Conservation (phyloP, 306 rosid species). For the Ziziphus jujuba region DNA sequence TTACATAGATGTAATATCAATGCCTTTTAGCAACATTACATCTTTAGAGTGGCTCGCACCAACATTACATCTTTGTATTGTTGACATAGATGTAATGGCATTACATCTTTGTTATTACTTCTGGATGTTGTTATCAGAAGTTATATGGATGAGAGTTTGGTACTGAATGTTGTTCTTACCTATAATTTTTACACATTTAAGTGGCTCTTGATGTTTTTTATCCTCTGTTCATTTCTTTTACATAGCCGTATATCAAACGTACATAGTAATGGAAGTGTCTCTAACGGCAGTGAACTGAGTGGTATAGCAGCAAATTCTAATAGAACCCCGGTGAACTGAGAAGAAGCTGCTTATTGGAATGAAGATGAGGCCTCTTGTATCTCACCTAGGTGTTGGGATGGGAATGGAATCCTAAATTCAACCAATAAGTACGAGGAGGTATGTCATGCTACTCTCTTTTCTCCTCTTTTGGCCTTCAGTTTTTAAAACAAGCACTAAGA, state of each 20-base stretch:
- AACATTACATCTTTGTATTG: no score
- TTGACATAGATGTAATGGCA: no score
- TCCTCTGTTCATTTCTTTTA: not conserved
- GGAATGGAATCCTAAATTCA: constrained; percentile 89
- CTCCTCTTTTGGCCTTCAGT: constrained; percentile 1
- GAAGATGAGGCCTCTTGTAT: constrained; percentile 51
- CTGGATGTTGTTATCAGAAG: no score
- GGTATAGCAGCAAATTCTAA: constrained; percentile 26
- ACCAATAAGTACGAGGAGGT: constrained; percentile 94
- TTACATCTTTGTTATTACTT: no score
- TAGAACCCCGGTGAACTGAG: constrained; percentile 63
- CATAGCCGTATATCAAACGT: constrained; percentile 37
- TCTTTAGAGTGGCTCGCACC: no score
- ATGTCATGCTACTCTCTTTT: constrained; percentile 15
- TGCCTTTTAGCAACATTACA: no score
- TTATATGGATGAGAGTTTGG: not conserved
- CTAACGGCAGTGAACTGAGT: constrained; percentile 25
- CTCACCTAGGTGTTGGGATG: constrained; percentile 75
- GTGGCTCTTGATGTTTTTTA: constrained; percentile 1
- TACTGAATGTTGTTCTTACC: no score
- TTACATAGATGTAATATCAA: no score
- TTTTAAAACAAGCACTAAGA: constrained; percentile 12
- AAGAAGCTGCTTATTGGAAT: constrained; percentile 76
- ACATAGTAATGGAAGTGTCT: constrained; percentile 18
- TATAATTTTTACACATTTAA: not conserved